A percentile compares a stretch with the other conserved stretches of the same genome.
Conservation (phyloP, 1,284 basidiomycete species). For the Ceratobasidium sp. region DNA sequence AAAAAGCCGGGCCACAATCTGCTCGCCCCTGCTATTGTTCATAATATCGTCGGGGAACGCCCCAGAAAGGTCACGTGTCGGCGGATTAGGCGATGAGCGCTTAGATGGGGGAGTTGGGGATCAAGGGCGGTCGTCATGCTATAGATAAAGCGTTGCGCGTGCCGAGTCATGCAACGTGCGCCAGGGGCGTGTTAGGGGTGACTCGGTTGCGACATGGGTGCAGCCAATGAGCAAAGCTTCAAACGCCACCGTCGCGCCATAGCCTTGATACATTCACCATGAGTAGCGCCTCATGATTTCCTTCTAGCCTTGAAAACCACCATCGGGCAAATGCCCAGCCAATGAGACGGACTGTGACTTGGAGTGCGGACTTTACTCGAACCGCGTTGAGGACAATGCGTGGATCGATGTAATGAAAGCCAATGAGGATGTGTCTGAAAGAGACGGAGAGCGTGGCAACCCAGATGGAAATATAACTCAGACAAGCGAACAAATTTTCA, state of each 20-base stretch:
- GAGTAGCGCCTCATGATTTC: not conserved
- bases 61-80: conserved; percentile 39
- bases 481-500: no score
- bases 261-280: not conserved
- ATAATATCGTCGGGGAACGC: conserved; percentile 41
- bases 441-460: no score
- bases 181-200: not conserved
- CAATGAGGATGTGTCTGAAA: no score
- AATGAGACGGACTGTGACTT: not conserved
- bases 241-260: not conserved
- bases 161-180: not conserved
- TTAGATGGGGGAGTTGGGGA: conserved; percentile 3
- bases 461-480: no score
- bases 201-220: not conserved
- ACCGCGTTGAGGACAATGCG: no score
- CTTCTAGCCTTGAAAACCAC: no score
- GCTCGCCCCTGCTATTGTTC: conserved; percentile 70
- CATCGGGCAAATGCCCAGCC: no score
- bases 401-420: no score
- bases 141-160: not conserved
- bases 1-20: conserved; percentile 84
- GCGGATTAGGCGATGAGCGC: not conserved
- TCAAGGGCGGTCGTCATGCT: conserved; percentile 1
- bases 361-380: no score
- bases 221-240: not conserved